Evolutionary conservation across 2,329 filamentous ascomycete species (phyloP).

Genomic region (Cordyceps cateniannulata): DNA sequence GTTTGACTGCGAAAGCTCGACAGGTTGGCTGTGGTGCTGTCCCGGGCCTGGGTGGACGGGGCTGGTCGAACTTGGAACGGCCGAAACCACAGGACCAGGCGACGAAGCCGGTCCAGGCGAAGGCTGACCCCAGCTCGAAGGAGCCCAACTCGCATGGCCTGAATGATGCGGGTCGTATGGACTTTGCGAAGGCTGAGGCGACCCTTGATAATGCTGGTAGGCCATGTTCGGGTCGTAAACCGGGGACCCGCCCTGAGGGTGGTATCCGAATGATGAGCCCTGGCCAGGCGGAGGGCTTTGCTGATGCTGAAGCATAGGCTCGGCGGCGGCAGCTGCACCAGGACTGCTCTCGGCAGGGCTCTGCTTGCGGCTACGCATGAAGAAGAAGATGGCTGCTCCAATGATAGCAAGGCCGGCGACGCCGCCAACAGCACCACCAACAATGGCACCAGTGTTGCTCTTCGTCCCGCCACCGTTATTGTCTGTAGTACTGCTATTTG

Average conservation of each 20-base stretch:
- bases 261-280: background rate
- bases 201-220: background rate
- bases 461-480: background rate
- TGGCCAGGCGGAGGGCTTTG: background rate
- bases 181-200: background rate
- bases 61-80: background rate
- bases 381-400: constrained; percentile 4
- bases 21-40: background rate
- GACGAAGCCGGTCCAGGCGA: background rate
- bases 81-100: background rate
- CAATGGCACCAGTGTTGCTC: constrained; percentile 5
- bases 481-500: background rate
- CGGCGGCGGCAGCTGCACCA: background rate
- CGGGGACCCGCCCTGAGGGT: background rate
- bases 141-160: background rate
- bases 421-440: constrained; percentile 7
- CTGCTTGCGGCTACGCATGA: constrained; percentile 5
- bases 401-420: constrained; percentile 1
- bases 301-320: constrained; percentile 1
- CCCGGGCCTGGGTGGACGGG: background rate
- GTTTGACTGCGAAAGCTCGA: background rate
- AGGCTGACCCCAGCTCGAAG: background rate
- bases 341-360: background rate
- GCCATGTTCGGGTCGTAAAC: constrained; percentile 6
- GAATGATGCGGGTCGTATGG: background rate